Evolutionary conservation across 2,329 filamentous ascomycete genomes (phyloP), one percentile per base, ranked within the genome.

Genomic region (Colletotrichum lupini): DNA sequence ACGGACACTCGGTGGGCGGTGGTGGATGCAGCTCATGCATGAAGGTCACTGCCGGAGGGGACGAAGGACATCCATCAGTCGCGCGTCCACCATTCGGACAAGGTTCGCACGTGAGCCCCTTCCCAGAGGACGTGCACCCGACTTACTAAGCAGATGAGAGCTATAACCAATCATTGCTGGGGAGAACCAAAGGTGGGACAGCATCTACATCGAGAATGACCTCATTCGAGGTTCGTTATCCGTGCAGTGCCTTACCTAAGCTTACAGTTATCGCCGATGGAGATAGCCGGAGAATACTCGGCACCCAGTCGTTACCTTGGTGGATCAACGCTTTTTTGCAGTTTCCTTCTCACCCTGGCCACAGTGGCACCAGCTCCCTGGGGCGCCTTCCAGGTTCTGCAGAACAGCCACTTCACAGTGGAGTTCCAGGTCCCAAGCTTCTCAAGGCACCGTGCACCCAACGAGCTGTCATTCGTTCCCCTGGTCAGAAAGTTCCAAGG

Each of bases 81-180:
- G 6, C 24, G n/a, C 24, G 14, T 12, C 62, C 28, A 32, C 61
- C n/a, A 37, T 19, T n/a, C 56, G 32, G 63, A 62, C 56, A 74
- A 74, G 71, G 67, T 67, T 71, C 59, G 72, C 74, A 75, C 74
- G 72, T 75, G 74, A 75, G 68, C 60, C 56, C 19, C 35, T 57
- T 49, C 5, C 46, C 60, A 26, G 22, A 22, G 57, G 32, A 37
- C n/a, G 19, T 49, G 37, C 49, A 49, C 19, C 42, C 28, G 37
- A 35, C 42, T 57, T 35, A 66, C 55, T 66, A 66, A 73, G 56
- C 60, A 35, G 11, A 14, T 26, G 19, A 11, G 12, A n/a, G 3
- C 19, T 59, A 26, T 11, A 46, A 46, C 49, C 56, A 65, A 70
- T 60, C 67, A 65, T 42, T 42, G n/a, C 53, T 28, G 53, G 46